These are phyloP conservation scores for Aspergillus novoparasiticus DNA, from an alignment of 2,329 filamentous ascomycete species.

Conservation along the genomic window DNA sequence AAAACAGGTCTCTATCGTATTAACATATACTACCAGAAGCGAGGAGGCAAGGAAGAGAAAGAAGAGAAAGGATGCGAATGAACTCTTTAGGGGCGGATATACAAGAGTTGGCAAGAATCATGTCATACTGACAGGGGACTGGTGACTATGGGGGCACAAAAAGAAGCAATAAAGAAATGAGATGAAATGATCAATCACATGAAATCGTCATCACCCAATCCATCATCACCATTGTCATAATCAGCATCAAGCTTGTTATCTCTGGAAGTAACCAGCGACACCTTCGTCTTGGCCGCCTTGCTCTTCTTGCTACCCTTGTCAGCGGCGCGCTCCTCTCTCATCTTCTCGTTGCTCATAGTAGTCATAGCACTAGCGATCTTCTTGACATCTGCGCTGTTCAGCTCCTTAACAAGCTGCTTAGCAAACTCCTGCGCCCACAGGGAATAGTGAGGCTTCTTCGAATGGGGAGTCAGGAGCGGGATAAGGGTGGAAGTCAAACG, in stretches of 20 bases:
- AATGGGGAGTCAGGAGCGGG: constrained; percentile 72
- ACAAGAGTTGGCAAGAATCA: constrained; percentile 9
- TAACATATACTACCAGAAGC: neutral
- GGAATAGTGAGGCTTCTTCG: constrained; percentile 87
- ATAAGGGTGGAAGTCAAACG: constrained; percentile 75
- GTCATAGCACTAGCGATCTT: constrained; percentile 87
- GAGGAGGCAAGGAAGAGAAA: neutral
- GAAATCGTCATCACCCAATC: constrained; percentile 66
- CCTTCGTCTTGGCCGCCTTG: constrained; percentile 96
- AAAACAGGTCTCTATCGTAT: constrained; percentile 2
- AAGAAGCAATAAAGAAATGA: constrained; percentile 7
- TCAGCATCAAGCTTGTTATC: constrained; percentile 67
- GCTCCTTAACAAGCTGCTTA: constrained; percentile 82
- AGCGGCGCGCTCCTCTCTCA: constrained; percentile 95
- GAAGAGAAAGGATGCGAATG: neutral
- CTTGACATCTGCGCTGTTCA: constrained; percentile 93
- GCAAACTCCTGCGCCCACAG: constrained; percentile 89
- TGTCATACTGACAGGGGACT: constrained; percentile 3
- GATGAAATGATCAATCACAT: constrained; percentile 41
- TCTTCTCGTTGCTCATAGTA: constrained; percentile 93
- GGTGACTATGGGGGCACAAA: constrained; percentile 6
- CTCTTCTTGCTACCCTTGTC: constrained; percentile 96
- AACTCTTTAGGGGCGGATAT: constrained; percentile 7
- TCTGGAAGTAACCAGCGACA: constrained; percentile 68
- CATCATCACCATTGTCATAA: constrained; percentile 75